Evolutionary conservation across 2,329 filamentous ascomycete species (phyloP).

Genomic region (Paecilomyces sp.): DNA sequence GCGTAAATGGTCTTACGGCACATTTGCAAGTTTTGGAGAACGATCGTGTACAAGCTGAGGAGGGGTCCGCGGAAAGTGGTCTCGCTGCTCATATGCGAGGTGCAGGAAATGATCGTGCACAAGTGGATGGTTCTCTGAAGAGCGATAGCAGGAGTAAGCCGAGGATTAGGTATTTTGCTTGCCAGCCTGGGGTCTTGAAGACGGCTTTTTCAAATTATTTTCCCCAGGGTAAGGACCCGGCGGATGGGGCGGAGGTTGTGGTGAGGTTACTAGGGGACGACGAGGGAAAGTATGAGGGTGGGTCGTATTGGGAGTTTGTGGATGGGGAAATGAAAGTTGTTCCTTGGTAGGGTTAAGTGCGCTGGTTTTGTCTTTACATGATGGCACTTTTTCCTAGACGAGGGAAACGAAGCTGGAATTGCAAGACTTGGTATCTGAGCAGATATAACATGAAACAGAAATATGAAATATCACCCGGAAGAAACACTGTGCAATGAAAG

Average conservation of each 20-base stretch:
- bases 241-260: conserved; percentile 18
- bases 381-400: no score
- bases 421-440: no score
- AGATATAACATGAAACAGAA: no score
- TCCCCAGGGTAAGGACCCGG: conserved; percentile 11
- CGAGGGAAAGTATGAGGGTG: conserved; percentile 10
- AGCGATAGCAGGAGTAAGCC: not conserved
- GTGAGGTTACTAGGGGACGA: conserved; percentile 11
- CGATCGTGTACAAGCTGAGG: conserved; percentile 6
- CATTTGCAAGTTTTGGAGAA: conserved; percentile 12
- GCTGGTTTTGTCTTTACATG: not conserved
- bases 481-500: no score
- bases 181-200: conserved; percentile 15
- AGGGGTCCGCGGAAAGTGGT: not conserved
- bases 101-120: no score
- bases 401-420: no score
- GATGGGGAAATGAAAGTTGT: conserved; percentile 16
- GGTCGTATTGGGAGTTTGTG: conserved; percentile 16
- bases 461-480: no score
- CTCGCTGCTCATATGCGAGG: no score
- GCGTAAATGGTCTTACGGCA: conserved; percentile 32
- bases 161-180: conserved; percentile 11
- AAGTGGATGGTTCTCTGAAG: no score
- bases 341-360: conserved; percentile 11
- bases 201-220: conserved; percentile 18